Base-by-base conservation (phyloP, 2,329 filamentous ascomycete genomes). In the Tricladium varicosporioides region DNA sequence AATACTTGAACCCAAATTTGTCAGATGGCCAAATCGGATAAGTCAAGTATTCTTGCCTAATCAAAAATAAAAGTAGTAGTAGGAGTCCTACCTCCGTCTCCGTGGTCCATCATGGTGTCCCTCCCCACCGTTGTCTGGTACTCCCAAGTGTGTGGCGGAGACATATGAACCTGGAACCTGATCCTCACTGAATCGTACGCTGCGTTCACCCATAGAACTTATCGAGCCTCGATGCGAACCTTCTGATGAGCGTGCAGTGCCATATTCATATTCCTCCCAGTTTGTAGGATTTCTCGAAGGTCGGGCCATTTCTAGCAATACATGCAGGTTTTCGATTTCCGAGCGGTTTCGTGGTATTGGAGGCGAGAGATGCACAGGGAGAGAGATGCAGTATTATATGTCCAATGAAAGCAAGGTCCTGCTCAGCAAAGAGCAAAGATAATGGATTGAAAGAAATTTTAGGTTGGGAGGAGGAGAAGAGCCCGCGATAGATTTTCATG, bases 221-320 rank as follows among this genome's bases (percentile, higher is more conserved):
- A 70, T 55, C 46, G 69, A 71, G 27, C 64, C 56, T 61, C 68
- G 59, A 43, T 65, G 63, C 8, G 66, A 63, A n/a, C 22, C 22
- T 3, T 27, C 22, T 7, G 22, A 27, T 7, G 50, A 53, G 13
- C 47, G 33, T 10, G 56, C 54, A 10, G 67, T 67, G 1, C 69
- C 69, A 63, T 70, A 69, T 47, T 71, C 66, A 52, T 71, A 71
- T 32, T 71, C 69, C 45, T 70, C 65, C 59, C 65, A 71, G 42
- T 60, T 69, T 7, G 56, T 63, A 14, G 69, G 69, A 50, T 67
- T 70, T 40, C 65, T 57, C 14, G 60, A 54, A 36, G 31, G 22
- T 19, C 52, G n/a, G 15, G 44, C 48, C 52, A 54, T 54, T 14
- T 16, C 32, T 42, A 15, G 16, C 14, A 52, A 19, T 22, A 47